Percentiles rank a stretch among this genome's conserved stretches.
These are phyloP conservation scores for Botrytis fabae DNA, from an alignment of 2,329 filamentous ascomycete species.

Conservation along the genomic window DNA sequence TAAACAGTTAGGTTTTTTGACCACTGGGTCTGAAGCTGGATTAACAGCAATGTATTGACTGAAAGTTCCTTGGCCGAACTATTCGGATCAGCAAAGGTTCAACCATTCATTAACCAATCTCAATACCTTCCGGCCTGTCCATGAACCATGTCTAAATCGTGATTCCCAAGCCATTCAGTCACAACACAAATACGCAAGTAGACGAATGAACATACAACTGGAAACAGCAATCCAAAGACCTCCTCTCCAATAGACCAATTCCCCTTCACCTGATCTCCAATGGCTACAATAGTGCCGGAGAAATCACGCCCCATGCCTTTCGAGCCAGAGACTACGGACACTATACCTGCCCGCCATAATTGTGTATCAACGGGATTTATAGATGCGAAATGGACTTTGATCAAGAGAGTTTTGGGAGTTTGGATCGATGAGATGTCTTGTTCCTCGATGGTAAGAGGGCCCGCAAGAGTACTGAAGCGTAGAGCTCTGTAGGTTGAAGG, in stretches of 20 bases:
- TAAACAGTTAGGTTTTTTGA: slow-evolving; percentile 44
- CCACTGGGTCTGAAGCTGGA: slow-evolving; percentile 33
- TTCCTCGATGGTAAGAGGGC: slow-evolving; percentile 31
- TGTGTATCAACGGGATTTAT: slow-evolving; percentile 39
- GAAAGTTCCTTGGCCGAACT: slow-evolving; percentile 40
- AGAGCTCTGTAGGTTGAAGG: slow-evolving; percentile 25
- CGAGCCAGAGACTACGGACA: slow-evolving; percentile 35
- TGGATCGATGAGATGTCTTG: slow-evolving; percentile 31
- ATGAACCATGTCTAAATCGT: too few species aligned
- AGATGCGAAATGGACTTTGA: slow-evolving; percentile 38
- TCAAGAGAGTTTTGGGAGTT: slow-evolving; percentile 33
- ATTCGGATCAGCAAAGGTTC: not conserved
- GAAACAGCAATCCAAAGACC: slow-evolving; percentile 41
- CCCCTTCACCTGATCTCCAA: slow-evolving; percentile 40
- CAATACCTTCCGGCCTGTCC: too few species aligned
- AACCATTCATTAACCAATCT: not conserved
- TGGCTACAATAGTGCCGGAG: slow-evolving; percentile 40
- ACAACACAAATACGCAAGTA: not conserved
- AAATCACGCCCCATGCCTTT: slow-evolving; percentile 40
- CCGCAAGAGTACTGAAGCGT: slow-evolving; percentile 29
- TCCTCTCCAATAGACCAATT: slow-evolving; percentile 42
- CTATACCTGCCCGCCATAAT: slow-evolving; percentile 35
- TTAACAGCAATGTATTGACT: slow-evolving; percentile 37
- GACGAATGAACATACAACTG: slow-evolving; percentile 29
- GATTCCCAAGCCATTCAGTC: too few species aligned